phyloP scores from a whole-genome alignment of 164 flowering plant species.

The Vitis rotundifolia region DNA sequence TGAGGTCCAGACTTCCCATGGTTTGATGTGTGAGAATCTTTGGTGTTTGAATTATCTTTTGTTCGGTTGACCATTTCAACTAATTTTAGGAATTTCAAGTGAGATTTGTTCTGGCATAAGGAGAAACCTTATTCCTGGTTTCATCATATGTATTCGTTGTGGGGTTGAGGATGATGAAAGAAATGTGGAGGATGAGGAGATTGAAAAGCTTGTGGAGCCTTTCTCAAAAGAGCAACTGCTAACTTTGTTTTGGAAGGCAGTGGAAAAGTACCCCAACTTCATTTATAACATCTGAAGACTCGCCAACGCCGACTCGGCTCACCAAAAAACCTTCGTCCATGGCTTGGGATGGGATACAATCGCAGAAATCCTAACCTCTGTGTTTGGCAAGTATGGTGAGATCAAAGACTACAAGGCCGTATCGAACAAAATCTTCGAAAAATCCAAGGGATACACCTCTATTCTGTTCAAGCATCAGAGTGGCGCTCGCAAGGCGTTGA shows the following conservation, averaged over 20 bases:
- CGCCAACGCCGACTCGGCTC: constrained; percentile 25
- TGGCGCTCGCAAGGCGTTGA: constrained; percentile 34
- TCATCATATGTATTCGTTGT: constrained; percentile 27
- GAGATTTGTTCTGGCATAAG: constrained; percentile 27
- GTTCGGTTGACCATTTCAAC: constrained; percentile 25
- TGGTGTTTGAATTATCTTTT: constrained; percentile 17
- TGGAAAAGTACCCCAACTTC: constrained; percentile 25
- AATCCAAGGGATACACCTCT: constrained; percentile 37
- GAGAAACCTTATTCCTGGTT: constrained; percentile 11
- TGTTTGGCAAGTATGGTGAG: constrained; percentile 46
- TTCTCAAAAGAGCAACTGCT: constrained; percentile 38
- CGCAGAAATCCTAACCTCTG: constrained; percentile 36
- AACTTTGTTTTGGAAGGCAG: constrained; percentile 28
- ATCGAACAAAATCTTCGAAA: constrained; percentile 32
- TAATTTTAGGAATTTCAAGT: constrained; percentile 11
- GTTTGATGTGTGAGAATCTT: constrained; percentile 33
- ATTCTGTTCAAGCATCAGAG: constrained; percentile 31
- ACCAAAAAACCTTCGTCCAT: constrained; percentile 30
- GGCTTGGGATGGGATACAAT: constrained; percentile 66
- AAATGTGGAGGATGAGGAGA: constrained; percentile 26
- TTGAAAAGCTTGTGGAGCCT: constrained; percentile 42
- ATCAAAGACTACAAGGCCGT: constrained; percentile 57
- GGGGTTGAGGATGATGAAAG: constrained; percentile 30
- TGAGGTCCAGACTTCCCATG: constrained; percentile 13
- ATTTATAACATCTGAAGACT: constrained; percentile 18